Evolutionary conservation across 2,329 filamentous ascomycete species (phyloP).

Genomic region (Cladorrhinum sp.): DNA sequence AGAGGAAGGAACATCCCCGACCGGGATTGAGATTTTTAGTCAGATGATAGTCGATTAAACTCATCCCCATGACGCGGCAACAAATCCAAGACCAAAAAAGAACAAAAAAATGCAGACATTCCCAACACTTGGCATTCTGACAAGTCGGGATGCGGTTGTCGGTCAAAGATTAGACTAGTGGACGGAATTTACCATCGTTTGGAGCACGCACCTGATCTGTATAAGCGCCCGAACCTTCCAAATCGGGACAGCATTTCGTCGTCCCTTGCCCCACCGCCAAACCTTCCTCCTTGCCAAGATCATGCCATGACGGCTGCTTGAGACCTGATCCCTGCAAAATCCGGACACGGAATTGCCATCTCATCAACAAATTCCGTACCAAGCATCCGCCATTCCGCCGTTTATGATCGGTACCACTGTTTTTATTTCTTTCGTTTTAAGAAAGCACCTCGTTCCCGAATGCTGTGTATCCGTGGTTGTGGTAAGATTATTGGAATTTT

Average conservation of each 20-base stretch:
- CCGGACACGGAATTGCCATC: not conserved
- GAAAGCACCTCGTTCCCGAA: not conserved
- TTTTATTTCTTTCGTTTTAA: not conserved
- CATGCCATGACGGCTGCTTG: not conserved
- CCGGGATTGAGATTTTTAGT: no score
- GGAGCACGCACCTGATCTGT: not conserved
- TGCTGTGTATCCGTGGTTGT: not conserved
- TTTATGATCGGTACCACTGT: not conserved
- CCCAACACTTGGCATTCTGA: not conserved
- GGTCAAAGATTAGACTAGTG: no score
- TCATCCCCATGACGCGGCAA: no score
- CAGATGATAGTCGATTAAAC: no score
- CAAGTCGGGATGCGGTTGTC: no score
- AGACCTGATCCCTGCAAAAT: not conserved
- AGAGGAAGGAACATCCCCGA: no score
- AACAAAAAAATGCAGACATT: not conserved
- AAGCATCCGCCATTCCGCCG: not conserved
- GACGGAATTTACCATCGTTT: not conserved
- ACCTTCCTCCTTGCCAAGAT: not conserved
- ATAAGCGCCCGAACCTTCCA: not conserved
- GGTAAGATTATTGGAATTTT: not conserved
- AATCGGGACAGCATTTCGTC: not conserved
- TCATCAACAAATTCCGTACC: not conserved
- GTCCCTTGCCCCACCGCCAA: not conserved
- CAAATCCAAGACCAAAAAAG: no score